These are phyloP conservation scores for Austroboletus niveus DNA, from an alignment of 1,284 basidiomycete genomes.

Conservation along the genomic window DNA sequence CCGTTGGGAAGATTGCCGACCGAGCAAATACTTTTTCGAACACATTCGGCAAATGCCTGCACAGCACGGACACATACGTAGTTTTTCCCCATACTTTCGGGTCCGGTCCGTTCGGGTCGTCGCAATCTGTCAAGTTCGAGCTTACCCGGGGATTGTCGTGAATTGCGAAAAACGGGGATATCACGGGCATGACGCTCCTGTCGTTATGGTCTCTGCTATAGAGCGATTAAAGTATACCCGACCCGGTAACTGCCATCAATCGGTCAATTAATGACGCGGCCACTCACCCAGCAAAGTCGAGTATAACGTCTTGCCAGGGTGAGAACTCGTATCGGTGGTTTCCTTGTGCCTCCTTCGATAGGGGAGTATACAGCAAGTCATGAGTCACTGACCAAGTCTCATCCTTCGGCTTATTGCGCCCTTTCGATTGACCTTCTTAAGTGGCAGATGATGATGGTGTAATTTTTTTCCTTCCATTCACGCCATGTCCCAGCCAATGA, in stretches of 20 bases:
- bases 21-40: neutral
- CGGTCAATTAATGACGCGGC: slow-evolving; percentile 5
- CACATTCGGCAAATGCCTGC: neutral
- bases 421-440: slow-evolving; percentile 7
- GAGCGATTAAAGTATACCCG: no score
- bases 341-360: slow-evolving; percentile 2
- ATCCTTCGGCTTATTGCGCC: neutral
- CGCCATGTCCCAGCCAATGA: slow-evolving; percentile 43
- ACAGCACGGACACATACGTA: neutral
- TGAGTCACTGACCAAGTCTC: neutral
- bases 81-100: neutral
- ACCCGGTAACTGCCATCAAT: neutral
- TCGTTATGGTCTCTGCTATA: slow-evolving; percentile 1
- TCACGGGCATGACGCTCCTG: neutral
- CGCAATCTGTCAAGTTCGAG: neutral
- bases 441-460: neutral
- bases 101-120: neutral
- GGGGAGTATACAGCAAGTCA: slow-evolving; percentile 13
- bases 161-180: neutral
- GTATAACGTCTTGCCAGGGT: slow-evolving; percentile 3
- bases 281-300: slow-evolving; percentile 1
- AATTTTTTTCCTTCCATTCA: neutral
- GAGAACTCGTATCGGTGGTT: slow-evolving; percentile 13
- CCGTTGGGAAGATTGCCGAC: neutral
- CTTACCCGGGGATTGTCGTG: neutral